Percentiles rank a stretch among this genome's conserved stretches.
Conservation (phyloP, 2,329 filamentous ascomycete genomes). For the Diaporthe batatas region DNA sequence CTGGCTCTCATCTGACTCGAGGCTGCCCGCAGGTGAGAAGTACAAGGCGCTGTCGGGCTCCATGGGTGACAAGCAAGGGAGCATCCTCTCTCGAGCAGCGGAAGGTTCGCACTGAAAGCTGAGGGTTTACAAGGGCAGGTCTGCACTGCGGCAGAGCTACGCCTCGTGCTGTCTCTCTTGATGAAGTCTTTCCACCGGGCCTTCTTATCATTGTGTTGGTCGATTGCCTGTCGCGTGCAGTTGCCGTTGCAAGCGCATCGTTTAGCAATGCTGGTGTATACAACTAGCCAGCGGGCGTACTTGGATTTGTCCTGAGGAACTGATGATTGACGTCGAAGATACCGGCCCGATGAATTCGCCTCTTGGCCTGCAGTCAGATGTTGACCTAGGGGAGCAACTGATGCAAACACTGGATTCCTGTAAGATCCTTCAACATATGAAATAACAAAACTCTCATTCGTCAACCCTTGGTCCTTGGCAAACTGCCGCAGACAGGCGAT, state of each 20-base stretch:
- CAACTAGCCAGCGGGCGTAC: neutral
- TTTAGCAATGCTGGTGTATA: neutral
- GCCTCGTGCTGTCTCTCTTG: neutral
- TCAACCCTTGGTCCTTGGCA: neutral
- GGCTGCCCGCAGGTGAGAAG: slow-evolving; percentile 4
- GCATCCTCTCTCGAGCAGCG: neutral
- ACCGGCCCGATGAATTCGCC: neutral
- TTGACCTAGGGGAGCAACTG: neutral
- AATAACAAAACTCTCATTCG: neutral
- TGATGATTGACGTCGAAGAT: neutral
- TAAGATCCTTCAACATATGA: neutral
- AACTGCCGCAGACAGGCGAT: neutral
- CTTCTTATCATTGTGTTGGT: neutral
- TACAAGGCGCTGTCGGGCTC: slow-evolving; percentile 2
- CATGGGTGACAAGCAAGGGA: slow-evolving; percentile 4
- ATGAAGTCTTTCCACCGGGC: neutral
- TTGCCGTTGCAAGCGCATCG: neutral
- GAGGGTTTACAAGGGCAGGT: neutral
- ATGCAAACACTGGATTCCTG: neutral
- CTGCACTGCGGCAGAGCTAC: neutral
- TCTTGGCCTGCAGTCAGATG: neutral
- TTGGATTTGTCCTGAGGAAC: neutral
- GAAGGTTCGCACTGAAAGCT: too few relatives aligned
- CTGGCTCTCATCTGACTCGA: neutral
- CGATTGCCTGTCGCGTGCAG: neutral